Evolutionary conservation across 805 yeast species (phyloP).

Genomic region (Spencermartinsiella europaea): DNA sequence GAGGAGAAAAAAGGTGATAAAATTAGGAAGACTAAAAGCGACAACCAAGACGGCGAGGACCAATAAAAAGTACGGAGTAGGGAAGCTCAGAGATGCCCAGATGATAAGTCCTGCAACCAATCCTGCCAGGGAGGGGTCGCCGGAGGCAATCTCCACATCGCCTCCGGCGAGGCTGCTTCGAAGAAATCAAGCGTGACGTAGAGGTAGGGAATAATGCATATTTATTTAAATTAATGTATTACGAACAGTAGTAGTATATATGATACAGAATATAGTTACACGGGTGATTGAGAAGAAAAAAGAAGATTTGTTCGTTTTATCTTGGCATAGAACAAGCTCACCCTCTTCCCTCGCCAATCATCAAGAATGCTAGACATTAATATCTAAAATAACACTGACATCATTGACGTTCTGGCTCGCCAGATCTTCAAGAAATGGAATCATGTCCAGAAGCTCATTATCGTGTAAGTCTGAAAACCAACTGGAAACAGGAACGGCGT

Average conservation of each 20-base stretch:
- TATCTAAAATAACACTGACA: slow-evolving; percentile 80
- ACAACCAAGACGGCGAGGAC: neutral
- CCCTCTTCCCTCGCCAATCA: neutral
- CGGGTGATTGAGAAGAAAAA: no score
- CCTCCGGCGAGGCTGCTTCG: no score
- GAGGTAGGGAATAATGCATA: no score
- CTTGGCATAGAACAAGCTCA: neutral
- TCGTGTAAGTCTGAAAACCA: slow-evolving; percentile 99
- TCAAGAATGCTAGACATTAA: slow-evolving; percentile 29
- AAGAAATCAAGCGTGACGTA: no score
- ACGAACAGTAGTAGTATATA: neutral
- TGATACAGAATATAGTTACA: no score
- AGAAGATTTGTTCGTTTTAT: no score
- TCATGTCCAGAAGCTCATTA: slow-evolving; percentile 84
- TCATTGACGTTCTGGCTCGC: slow-evolving; percentile 70
- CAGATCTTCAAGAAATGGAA: slow-evolving; percentile 86
- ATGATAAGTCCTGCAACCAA: no score
- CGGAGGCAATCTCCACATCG: no score
- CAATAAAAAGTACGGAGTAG: neutral
- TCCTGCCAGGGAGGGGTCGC: no score
- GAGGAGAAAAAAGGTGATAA: slow-evolving; percentile 2
- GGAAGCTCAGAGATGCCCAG: no score
- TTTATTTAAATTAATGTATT: no score
- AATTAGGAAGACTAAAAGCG: neutral
- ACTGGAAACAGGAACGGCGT: slow-evolving; percentile 92